Conservation (phyloP, 176 grass and related monocot species). For the Ensete glaucum region DNA sequence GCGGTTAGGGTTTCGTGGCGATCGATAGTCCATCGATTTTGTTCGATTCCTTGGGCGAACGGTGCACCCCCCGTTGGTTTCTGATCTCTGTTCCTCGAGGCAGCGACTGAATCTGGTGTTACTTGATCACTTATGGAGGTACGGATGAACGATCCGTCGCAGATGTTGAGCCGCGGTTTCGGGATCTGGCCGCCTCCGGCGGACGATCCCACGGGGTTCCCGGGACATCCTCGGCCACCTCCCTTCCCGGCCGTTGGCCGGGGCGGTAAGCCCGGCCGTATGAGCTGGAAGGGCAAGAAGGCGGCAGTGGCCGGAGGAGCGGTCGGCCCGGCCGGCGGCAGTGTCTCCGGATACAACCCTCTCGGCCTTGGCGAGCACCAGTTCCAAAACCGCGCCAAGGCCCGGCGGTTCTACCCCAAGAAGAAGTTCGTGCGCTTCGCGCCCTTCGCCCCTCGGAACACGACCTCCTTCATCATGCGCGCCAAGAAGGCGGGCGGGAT, state of each 20-base stretch:
- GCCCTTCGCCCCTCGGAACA: constrained; percentile 81
- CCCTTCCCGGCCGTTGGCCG: constrained; percentile 24
- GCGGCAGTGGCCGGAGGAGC: constrained; percentile 11
- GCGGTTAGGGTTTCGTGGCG: neutral
- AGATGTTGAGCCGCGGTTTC: constrained; percentile 54
- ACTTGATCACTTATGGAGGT: neutral
- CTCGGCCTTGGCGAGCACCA: constrained; percentile 64
- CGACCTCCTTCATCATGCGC: constrained; percentile 82
- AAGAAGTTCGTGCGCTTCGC: constrained; percentile 33
- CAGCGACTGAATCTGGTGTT: neutral
- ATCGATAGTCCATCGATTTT: neutral
- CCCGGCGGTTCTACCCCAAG: constrained; percentile 76
- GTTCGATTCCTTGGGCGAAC: neutral
- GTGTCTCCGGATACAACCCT: constrained; percentile 38
- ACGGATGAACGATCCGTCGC: constrained; percentile 49
- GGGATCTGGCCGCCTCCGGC: constrained; percentile 43
- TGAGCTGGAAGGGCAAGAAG: constrained; percentile 26
- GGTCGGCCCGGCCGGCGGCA: neutral
- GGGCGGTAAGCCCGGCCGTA: constrained; percentile 20
- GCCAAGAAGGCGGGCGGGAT: constrained; percentile 86
- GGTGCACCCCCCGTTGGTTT: neutral
- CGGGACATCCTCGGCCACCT: constrained; percentile 13
- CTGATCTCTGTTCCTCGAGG: neutral
- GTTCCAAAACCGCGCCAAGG: constrained; percentile 80
- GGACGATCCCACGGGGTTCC: constrained; percentile 23